These are phyloP conservation scores for Lactarius quietus DNA, from an alignment of 768 basidiomycete genomes.

Conservation along the genomic window DNA sequence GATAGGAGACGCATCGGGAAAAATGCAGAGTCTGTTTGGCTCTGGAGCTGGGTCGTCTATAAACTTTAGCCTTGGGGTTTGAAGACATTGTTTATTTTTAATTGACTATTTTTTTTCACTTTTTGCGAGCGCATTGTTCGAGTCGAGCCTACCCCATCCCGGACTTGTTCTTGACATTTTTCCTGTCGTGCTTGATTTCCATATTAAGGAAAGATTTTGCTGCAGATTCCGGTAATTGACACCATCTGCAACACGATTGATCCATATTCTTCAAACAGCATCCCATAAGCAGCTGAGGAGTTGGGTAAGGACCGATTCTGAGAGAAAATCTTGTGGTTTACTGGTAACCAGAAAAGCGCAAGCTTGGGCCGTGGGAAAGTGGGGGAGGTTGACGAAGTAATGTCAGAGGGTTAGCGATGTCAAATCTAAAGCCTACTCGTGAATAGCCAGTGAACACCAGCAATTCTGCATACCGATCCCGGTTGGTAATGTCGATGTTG, in stretches of 20 bases:
- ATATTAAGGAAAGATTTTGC: slow-evolving; percentile 75
- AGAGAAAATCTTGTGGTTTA: slow-evolving; percentile 74
- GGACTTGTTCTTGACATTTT: slow-evolving; percentile 48
- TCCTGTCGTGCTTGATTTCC: slow-evolving; percentile 63
- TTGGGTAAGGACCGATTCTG: slow-evolving; percentile 58
- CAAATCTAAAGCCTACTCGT: slow-evolving; percentile 45
- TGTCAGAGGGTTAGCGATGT: neutral
- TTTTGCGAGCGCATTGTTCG: too few species aligned
- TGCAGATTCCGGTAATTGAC: slow-evolving; percentile 78
- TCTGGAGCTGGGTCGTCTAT: too few species aligned
- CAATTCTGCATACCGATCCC: slow-evolving; percentile 71
- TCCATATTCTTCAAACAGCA: slow-evolving; percentile 87
- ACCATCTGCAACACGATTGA: slow-evolving; percentile 75
- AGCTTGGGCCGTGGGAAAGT: slow-evolving; percentile 79
- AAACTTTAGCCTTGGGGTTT: too few species aligned
- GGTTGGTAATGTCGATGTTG: slow-evolving; percentile 53
- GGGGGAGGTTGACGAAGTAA: slow-evolving; percentile 69
- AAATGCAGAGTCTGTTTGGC: too few species aligned
- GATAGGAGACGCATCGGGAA: too few species aligned
- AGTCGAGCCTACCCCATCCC: slow-evolving; percentile 24
- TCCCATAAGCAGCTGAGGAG: slow-evolving; percentile 85
- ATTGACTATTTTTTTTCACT: too few species aligned
- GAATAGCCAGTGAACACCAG: slow-evolving; percentile 61
- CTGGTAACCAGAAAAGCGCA: slow-evolving; percentile 90
- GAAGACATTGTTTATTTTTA: too few species aligned